Percentiles rank a stretch among this genome's conserved stretches.
Conservation (phyloP, 2,329 filamentous ascomycete species). For the Aspergillus costaricaensis region DNA sequence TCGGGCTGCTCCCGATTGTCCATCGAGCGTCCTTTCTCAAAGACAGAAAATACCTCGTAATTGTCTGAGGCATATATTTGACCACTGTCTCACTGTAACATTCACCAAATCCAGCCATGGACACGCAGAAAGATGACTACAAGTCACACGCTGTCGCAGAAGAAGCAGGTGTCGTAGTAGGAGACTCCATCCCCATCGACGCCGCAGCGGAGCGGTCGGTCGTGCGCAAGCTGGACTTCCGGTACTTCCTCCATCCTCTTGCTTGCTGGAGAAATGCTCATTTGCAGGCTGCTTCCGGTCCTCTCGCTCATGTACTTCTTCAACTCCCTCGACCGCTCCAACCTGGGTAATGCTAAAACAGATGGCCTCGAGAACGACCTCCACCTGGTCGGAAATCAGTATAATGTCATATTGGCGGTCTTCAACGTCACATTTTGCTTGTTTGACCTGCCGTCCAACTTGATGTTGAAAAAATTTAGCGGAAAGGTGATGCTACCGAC, state of each 20-base stretch:
- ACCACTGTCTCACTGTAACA: no score
- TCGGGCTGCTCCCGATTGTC: no score
- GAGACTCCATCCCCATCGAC: slow-evolving; percentile 6
- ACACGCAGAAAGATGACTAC: not conserved
- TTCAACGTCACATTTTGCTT: slow-evolving; percentile 64
- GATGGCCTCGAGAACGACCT: slow-evolving; percentile 51
- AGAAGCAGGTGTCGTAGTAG: not conserved
- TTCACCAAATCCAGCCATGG: not conserved
- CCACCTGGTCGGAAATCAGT: slow-evolving; percentile 59
- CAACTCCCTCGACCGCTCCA: slow-evolving; percentile 55
- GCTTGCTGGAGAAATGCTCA: not conserved
- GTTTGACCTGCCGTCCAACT: slow-evolving; percentile 21
- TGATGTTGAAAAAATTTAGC: slow-evolving; percentile 19
- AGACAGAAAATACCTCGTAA: no score
- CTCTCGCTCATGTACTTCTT: slow-evolving; percentile 52
- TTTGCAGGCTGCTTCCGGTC: slow-evolving; percentile 6
- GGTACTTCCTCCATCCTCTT: not conserved
- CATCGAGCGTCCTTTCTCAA: no score
- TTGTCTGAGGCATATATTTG: no score
- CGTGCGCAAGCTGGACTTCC: slow-evolving; percentile 17
- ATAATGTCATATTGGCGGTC: slow-evolving; percentile 64
- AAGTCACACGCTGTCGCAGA: slow-evolving; percentile 10
- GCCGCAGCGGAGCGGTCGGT: slow-evolving; percentile 10
- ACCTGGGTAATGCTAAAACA: slow-evolving; percentile 56
- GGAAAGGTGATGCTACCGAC: slow-evolving; percentile 12